Percentiles rank a stretch among this genome's conserved stretches.
These are phyloP conservation scores for Boeremia exigua DNA, from an alignment of 2,329 filamentous ascomycete species.

Conservation along the genomic window DNA sequence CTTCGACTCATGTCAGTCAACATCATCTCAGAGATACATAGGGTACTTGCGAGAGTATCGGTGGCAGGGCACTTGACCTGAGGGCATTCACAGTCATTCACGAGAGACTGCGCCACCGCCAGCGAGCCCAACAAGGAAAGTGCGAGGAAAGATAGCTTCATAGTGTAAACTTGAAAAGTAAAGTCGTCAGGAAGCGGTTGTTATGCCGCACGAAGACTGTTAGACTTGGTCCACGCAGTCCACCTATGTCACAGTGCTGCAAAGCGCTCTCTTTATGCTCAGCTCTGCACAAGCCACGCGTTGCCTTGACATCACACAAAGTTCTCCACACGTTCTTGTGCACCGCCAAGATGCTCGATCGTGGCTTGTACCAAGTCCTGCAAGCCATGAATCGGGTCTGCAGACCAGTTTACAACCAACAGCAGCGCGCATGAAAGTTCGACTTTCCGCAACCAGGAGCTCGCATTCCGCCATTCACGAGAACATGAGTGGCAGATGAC, in stretches of 20 bases:
- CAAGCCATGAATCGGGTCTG: background rate
- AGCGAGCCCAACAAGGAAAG: slow-evolving; percentile 25
- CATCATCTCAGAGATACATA: background rate
- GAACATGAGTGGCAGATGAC: slow-evolving; percentile 8
- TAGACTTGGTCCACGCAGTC: background rate
- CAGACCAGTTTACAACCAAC: slow-evolving; percentile 10
- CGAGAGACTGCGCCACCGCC: slow-evolving; percentile 22
- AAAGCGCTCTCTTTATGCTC: slow-evolving; percentile 6
- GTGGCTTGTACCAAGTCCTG: background rate
- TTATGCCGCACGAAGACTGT: background rate
- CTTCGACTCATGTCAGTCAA: slow-evolving; percentile 15
- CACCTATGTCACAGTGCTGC: background rate
- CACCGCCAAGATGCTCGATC: slow-evolving; percentile 5
- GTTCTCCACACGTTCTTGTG: slow-evolving; percentile 3
- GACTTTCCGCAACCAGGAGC: background rate
- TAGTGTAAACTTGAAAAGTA: slow-evolving; percentile 4
- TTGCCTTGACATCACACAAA: slow-evolving; percentile 12
- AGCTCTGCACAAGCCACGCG: background rate
- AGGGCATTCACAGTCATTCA: slow-evolving; percentile 31
- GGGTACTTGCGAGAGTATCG: slow-evolving; percentile 27
- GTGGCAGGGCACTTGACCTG: slow-evolving; percentile 34
- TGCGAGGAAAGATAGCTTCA: slow-evolving; percentile 32
- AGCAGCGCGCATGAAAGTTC: background rate
- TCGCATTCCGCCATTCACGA: slow-evolving; percentile 9
- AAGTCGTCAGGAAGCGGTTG: background rate